A percentile compares a stretch with the other conserved stretches of the same genome.
phyloP scores from a whole-genome alignment of 352 stramenopile genomes.

The Globisporangium apiculatum region DNA sequence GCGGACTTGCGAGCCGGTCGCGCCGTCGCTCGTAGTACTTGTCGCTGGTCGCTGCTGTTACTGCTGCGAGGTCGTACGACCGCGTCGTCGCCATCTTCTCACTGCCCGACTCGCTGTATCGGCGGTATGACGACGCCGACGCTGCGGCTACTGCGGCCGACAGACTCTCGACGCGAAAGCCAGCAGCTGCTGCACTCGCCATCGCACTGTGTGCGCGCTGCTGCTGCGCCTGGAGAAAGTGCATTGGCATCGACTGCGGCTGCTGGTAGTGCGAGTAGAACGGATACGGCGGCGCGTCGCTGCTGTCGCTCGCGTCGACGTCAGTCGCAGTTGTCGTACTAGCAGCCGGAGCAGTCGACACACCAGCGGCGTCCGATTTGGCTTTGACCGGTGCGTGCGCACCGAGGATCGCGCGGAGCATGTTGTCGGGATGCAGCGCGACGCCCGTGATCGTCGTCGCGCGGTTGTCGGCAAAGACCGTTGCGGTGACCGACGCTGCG shows the following conservation, averaged over 20 bases:
- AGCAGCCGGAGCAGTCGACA: neutral
- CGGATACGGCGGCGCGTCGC: constrained; percentile 6
- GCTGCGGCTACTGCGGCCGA: constrained; percentile 17
- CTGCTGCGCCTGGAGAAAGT: constrained; percentile 22
- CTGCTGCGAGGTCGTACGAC: constrained; percentile 32
- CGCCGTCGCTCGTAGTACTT: constrained; percentile 38
- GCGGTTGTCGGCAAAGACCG: constrained; percentile 50
- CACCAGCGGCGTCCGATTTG: constrained; percentile 24
- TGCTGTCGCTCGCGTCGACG: neutral
- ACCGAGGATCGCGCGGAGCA: constrained; percentile 64
- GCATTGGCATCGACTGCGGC: constrained; percentile 17
- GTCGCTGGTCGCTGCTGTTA: constrained; percentile 2
- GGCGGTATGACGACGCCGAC: constrained; percentile 35
- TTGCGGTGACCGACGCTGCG: constrained; percentile 41
- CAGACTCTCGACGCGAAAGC: neutral
- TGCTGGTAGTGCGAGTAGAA: constrained; percentile 21
- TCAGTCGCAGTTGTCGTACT: too few species aligned
- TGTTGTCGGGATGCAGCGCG: constrained; percentile 70
- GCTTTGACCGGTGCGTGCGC: constrained; percentile 41
- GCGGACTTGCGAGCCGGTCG: constrained; percentile 36
- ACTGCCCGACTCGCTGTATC: constrained; percentile 66
- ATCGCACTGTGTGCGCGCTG: constrained; percentile 15
- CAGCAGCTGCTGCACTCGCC: neutral
- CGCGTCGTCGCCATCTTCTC: constrained; percentile 47
- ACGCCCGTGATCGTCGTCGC: constrained; percentile 56